Evolutionary conservation across 495 filamentous ascomycete genomes (phyloP).

Genomic region (Podospora conica): DNA sequence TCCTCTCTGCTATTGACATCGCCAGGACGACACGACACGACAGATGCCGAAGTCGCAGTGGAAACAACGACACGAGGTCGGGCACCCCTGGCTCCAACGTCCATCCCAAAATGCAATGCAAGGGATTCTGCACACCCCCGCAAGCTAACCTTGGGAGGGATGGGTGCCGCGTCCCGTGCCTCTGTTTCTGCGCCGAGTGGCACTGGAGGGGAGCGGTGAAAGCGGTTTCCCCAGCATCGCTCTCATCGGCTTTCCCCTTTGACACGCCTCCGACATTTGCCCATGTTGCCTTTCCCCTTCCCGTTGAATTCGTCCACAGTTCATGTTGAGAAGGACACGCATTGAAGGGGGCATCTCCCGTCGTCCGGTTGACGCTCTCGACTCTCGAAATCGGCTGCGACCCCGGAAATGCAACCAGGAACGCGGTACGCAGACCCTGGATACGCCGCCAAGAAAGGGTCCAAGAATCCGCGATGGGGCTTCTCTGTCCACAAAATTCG

Average conservation of each 20-base stretch:
- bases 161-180: background rate
- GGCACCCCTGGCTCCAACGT: background rate
- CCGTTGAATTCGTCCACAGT: background rate
- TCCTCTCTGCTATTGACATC: background rate
- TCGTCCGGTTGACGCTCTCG: no score
- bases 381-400: background rate
- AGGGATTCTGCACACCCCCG: constrained; percentile 1
- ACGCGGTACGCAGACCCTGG: constrained; percentile 1
- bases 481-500: background rate
- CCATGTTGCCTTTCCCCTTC: background rate
- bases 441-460: constrained; percentile 9
- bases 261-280: background rate
- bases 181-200: background rate
- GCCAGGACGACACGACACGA: background rate
- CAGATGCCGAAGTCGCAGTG: constrained; percentile 1
- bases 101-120: constrained; percentile 1
- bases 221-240: background rate
- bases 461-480: background rate
- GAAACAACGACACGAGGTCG: background rate
- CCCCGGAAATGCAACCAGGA: constrained; percentile 4
- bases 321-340: background rate
- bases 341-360: no score
- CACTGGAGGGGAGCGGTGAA: background rate
- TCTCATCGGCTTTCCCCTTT: background rate
- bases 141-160: constrained; percentile 2